Base-by-base conservation (phyloP, 257 asterid species). In the Nyctanthes arbortristis region DNA sequence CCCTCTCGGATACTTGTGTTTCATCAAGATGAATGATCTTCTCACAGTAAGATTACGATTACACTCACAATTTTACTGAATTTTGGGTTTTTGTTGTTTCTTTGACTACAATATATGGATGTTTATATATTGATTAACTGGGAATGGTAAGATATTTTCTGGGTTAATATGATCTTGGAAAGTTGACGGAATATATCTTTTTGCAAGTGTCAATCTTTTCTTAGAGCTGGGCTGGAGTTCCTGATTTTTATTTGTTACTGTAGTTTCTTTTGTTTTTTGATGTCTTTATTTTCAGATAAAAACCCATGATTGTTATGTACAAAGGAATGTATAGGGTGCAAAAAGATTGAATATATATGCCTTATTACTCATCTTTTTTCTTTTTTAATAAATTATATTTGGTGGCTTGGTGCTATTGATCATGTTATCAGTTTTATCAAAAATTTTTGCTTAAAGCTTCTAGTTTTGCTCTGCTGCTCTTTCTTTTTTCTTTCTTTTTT, bases 11-110 rank as follows among this genome's bases (percentile, higher is more conserved):
- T 14, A 35, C 60, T 36, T 61, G 73, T 63, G 73, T 63, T 63
- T 40, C 35, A 25, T 31, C 73, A 73, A 77, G 11, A 88, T 88
- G 95, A 88, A 88, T 69, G 92, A 88, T 65, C 85, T 88, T 40
- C 92, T 88, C 60, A 76, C 85, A 76, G 95, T 88, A 73, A 84
- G 88, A 73, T 32, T 57, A 63, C 33, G 24, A 6, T 12, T 52
- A 7, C 5, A 7, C 10, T 20, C n/a, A n/a, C n/a, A n/a, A n/a
- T 52, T 22, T 9, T 0, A 24, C 31, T 24, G 31, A 52, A 39
- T 20, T 47, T 64, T 7, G 45, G 39, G 24, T 16, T 25, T 61
- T 61, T 54, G 0, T 45, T 65, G 31, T 11, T 64, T 73, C 7
- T 43, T 39, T n/a, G n/a, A n/a, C 40, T 72, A 63, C 7, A 40